Evolutionary conservation across 495 filamentous ascomycete species (phyloP).

Genomic region (Cercophora samala): DNA sequence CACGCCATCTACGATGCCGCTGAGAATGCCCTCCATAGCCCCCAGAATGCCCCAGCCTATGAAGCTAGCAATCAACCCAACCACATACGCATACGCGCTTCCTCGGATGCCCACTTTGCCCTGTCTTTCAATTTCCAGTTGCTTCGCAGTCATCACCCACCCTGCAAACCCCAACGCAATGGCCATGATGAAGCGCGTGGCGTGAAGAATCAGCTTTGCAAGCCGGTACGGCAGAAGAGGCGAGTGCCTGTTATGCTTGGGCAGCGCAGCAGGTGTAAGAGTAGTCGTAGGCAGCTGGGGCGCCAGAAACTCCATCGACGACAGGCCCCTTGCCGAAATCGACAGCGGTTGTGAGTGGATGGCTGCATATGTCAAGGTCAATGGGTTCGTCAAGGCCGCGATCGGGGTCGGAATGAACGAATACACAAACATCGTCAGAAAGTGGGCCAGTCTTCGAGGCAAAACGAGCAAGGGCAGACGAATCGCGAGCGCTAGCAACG

Average conservation of each 20-base stretch:
- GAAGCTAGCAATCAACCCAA: constrained; percentile 83
- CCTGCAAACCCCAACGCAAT: constrained; percentile 88
- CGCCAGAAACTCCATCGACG: constrained; percentile 70
- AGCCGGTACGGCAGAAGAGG: constrained; percentile 70
- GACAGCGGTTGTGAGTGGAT: constrained; percentile 85
- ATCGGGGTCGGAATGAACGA: constrained; percentile 80
- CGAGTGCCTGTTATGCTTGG: constrained; percentile 43
- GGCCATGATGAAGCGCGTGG: constrained; percentile 84
- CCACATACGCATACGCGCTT: constrained; percentile 93
- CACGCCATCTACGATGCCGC: constrained; percentile 86
- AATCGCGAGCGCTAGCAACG: constrained; percentile 72
- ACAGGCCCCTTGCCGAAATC: constrained; percentile 69
- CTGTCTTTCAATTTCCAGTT: constrained; percentile 53
- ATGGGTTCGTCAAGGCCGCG: constrained; percentile 78
- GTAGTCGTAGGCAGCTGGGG: constrained; percentile 58
- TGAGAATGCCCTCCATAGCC: constrained; percentile 90
- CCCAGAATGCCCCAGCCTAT: constrained; percentile 95
- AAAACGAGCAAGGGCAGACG: constrained; percentile 83
- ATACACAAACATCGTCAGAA: constrained; percentile 70
- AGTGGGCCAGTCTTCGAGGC: constrained; percentile 62
- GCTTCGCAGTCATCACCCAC: constrained; percentile 89
- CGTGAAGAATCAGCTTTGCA: constrained; percentile 86
- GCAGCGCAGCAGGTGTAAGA: constrained; percentile 57
- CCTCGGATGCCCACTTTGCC: constrained; percentile 53
- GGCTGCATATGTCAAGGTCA: constrained; percentile 87